Evolutionary conservation across 1,139 yeast species (phyloP).

Genomic region (Taphrina pruni): DNA sequence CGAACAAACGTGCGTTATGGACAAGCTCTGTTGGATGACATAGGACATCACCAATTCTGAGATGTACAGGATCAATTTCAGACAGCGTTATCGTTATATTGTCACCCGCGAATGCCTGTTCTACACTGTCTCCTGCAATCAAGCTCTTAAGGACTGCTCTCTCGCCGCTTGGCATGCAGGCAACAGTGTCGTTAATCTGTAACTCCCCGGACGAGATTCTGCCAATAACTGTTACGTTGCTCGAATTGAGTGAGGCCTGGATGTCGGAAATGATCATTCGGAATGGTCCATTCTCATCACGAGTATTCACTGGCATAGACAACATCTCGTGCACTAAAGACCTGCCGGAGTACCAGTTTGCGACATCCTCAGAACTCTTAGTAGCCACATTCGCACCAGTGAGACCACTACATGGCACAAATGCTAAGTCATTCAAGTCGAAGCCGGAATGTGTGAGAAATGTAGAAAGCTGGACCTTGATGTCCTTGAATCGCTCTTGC

Average conservation of each 20-base stretch:
- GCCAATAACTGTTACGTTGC: conserved; percentile 29
- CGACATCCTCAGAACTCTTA: conserved; percentile 48
- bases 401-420: conserved; percentile 86
- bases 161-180: conserved; percentile 34
- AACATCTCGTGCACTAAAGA: conserved; percentile 26
- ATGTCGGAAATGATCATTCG: conserved; percentile 33
- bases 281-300: conserved; percentile 30
- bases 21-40: conserved; percentile 61
- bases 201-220: conserved; percentile 29
- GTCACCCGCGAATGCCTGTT: conserved; percentile 72
- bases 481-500: conserved; percentile 66
- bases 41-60: conserved; percentile 76
- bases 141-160: conserved; percentile 15
- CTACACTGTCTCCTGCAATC: neutral
- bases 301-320: neutral
- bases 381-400: conserved; percentile 79
- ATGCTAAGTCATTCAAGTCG: conserved; percentile 58
- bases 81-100: conserved; percentile 66
- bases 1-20: conserved; percentile 60
- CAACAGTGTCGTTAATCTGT: conserved; percentile 27
- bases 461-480: conserved; percentile 62
- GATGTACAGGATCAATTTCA: conserved; percentile 58
- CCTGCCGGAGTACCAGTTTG: conserved; percentile 26
- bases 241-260: conserved; percentile 32
- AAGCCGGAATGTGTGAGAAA: conserved; percentile 74